Conservation (phyloP, 1,139 yeast genomes). For the Spathaspora sp. region DNA sequence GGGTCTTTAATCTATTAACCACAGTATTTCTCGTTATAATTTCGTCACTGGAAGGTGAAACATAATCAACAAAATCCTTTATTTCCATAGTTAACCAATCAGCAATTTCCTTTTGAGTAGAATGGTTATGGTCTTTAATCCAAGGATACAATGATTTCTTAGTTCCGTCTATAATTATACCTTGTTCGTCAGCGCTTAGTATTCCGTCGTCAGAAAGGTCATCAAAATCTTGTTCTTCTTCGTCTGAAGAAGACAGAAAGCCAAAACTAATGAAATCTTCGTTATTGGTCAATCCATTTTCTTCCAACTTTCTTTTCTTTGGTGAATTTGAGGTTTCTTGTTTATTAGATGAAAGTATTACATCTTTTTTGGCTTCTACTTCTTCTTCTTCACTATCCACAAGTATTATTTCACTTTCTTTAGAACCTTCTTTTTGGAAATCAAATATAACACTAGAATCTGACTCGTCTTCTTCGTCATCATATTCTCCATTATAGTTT, state of each 20-base stretch:
- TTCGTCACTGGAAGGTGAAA: slow-evolving; percentile 82
- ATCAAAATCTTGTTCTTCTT: slow-evolving; percentile 27
- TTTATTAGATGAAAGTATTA: slow-evolving; percentile 31
- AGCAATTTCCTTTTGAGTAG: slow-evolving; percentile 70
- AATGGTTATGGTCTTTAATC: slow-evolving; percentile 75
- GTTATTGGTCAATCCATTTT: slow-evolving; percentile 44
- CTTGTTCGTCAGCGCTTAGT: slow-evolving; percentile 37
- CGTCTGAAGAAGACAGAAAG: slow-evolving; percentile 45
- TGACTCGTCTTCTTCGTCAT: slow-evolving; percentile 15
- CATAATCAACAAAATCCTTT: slow-evolving; percentile 79
- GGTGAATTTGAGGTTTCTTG: slow-evolving; percentile 16
- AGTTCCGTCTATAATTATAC: slow-evolving; percentile 7
- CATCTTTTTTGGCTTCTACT: slow-evolving; percentile 17
- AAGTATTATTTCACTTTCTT: slow-evolving; percentile 19
- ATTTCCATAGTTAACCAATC: slow-evolving; percentile 91
- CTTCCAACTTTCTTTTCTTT: slow-evolving; percentile 13
- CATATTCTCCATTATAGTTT: slow-evolving; percentile 14
- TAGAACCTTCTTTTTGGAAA: slow-evolving; percentile 16
- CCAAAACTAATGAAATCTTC: slow-evolving; percentile 65
- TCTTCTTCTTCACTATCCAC: slow-evolving; percentile 26
- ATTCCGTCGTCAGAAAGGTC: slow-evolving; percentile 37
- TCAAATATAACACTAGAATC: slow-evolving; percentile 23
- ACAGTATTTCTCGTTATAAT: slow-evolving; percentile 68
- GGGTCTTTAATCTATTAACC: slow-evolving; percentile 56
- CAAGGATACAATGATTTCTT: slow-evolving; percentile 61